These are phyloP conservation scores for Penicillium janthinellum DNA, from an alignment of 2,329 filamentous ascomycete genomes.

Conservation along the genomic window DNA sequence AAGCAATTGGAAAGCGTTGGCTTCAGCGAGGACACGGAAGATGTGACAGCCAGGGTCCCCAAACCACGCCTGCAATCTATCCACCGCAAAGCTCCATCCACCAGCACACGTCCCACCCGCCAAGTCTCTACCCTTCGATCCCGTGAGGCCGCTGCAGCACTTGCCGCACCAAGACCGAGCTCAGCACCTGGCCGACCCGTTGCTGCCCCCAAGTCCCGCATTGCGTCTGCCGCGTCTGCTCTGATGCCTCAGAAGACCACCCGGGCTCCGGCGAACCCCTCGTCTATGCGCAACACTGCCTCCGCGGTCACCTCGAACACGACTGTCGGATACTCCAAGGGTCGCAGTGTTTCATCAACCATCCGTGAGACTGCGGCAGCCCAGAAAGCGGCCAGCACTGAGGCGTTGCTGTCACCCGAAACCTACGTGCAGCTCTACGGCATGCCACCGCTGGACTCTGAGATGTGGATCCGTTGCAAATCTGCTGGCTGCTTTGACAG, in stretches of 20 bases:
- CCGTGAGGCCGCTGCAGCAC: slow-evolving; percentile 44
- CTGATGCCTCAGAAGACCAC: slow-evolving; percentile 47
- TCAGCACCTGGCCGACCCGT: slow-evolving; percentile 35
- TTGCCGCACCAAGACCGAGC: slow-evolving; percentile 37
- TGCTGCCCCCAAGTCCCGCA: slow-evolving; percentile 40
- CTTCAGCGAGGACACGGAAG: slow-evolving; percentile 61
- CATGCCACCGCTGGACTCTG: slow-evolving; percentile 44
- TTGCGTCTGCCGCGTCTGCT: slow-evolving; percentile 35
- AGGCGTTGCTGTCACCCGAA: slow-evolving; percentile 41
- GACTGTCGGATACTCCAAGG: slow-evolving; percentile 83
- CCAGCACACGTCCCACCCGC: slow-evolving; percentile 26
- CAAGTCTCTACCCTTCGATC: slow-evolving; percentile 45
- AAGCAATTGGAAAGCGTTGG: slow-evolving; percentile 65
- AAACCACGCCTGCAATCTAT: slow-evolving; percentile 27
- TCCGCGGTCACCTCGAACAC: slow-evolving; percentile 72
- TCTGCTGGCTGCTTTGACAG: slow-evolving; percentile 42
- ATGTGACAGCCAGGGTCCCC: slow-evolving; percentile 41
- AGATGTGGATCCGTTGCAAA: slow-evolving; percentile 48
- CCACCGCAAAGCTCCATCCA: slow-evolving; percentile 29
- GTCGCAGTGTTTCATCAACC: slow-evolving; percentile 52
- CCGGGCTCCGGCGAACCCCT: slow-evolving; percentile 51
- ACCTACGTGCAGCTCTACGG: slow-evolving; percentile 49
- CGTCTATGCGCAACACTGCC: slow-evolving; percentile 59
- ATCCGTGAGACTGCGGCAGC: slow-evolving; percentile 32
- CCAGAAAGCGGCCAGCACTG: slow-evolving; percentile 24